Evolutionary conservation across 805 yeast species (phyloP).

Genomic region (Yamadazyma laniorum): DNA sequence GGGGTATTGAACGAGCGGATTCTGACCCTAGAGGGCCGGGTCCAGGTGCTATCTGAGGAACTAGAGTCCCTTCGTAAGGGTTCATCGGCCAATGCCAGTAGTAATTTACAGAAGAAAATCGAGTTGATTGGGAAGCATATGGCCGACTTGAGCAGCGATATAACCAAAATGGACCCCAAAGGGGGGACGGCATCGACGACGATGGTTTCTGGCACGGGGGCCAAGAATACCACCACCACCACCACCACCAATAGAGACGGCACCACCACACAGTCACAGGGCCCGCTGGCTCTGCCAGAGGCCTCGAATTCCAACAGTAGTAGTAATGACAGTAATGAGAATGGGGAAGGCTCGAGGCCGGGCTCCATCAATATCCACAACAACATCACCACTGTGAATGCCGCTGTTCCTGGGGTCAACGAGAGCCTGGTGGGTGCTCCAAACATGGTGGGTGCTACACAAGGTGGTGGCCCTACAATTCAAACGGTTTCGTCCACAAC

Average conservation of each 20-base stretch:
- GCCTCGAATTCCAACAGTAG: neutral
- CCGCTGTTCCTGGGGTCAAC: neutral
- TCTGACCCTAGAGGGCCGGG: conserved; percentile 7
- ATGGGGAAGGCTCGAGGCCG: no score
- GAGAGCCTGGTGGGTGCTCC: neutral
- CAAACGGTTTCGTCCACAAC: neutral
- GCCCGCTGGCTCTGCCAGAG: conserved; percentile 6
- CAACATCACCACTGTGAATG: neutral
- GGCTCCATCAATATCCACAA: conserved; percentile 5
- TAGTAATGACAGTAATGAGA: no score
- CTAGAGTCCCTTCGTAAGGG: conserved; percentile 2
- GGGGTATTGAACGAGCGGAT: conserved; percentile 13
- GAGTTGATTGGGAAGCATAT: conserved; percentile 15
- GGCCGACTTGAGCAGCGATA: conserved; percentile 16
- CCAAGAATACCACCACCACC: neutral
- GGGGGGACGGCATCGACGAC: neutral
- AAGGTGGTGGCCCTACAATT: no score
- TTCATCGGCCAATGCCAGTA: conserved; percentile 1
- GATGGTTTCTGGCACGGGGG: neutral
- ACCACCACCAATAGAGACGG: neutral
- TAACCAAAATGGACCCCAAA: conserved; percentile 10
- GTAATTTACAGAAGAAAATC: conserved; percentile 11
- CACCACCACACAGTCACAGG: no score
- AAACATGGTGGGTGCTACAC: neutral
- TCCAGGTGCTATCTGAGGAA: conserved; percentile 1